Conservation (phyloP, 106 monocot species). For the Xerophyta viscosa region DNA sequence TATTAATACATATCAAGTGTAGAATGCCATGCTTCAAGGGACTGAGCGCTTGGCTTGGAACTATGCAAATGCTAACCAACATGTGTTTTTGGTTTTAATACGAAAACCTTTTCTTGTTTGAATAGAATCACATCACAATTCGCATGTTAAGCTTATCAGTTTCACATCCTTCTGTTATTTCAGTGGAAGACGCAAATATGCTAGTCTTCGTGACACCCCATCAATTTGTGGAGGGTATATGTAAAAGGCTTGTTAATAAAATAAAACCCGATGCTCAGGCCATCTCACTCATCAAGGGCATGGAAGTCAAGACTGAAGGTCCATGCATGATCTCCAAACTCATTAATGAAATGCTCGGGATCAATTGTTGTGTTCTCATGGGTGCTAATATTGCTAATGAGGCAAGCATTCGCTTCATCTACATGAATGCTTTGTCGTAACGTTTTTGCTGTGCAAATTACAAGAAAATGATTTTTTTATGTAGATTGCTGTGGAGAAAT, state of each 20-base stretch:
- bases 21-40: too few relatives aligned
- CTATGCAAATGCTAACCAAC: too few relatives aligned
- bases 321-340: slow-evolving; percentile 86
- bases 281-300: slow-evolving; percentile 92
- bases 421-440: too few relatives aligned
- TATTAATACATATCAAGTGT: too few relatives aligned
- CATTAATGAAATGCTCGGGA: slow-evolving; percentile 60
- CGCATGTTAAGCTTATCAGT: too few relatives aligned
- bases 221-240: slow-evolving; percentile 72
- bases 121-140: too few relatives aligned
- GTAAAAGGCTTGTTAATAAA: slow-evolving; percentile 64
- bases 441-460: not conserved
- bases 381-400: slow-evolving; percentile 92
- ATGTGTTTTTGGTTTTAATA: too few relatives aligned
- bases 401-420: slow-evolving; percentile 20
- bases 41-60: too few relatives aligned
- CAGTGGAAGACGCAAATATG: slow-evolving; percentile 82
- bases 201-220: slow-evolving; percentile 90
- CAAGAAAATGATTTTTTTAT: not conserved
- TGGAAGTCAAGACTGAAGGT: slow-evolving; percentile 89
- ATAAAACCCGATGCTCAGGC: slow-evolving; percentile 50
- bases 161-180: too few relatives aligned
- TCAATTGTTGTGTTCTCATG: slow-evolving; percentile 92
- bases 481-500: slow-evolving; percentile 83
- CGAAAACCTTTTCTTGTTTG: too few relatives aligned